Percentiles rank a stretch among this genome's conserved stretches.
These are phyloP conservation scores for Cryphonectria parasitica DNA, from an alignment of 2,329 filamentous ascomycete genomes.

Conservation along the genomic window DNA sequence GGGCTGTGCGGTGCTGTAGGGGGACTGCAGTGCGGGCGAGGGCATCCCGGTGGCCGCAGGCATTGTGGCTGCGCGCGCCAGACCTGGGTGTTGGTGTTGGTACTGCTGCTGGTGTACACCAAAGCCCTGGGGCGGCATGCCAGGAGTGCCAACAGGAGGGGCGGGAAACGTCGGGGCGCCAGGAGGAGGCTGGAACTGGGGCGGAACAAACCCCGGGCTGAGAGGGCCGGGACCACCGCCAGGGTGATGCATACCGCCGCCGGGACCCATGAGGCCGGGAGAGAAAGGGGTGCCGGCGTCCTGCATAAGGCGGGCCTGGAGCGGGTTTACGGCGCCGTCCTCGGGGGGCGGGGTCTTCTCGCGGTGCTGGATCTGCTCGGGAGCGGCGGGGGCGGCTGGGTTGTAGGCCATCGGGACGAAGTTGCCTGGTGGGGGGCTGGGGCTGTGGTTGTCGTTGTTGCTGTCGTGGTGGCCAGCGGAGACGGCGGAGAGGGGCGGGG, in stretches of 20 bases:
- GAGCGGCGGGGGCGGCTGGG: constrained; percentile 75
- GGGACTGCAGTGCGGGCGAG: constrained; percentile 46
- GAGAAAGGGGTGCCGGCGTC: constrained; percentile 59
- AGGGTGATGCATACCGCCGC: constrained; percentile 32
- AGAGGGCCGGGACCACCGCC: constrained; percentile 45
- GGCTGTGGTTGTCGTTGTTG: constrained; percentile 39
- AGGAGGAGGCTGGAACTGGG: constrained; percentile 43
- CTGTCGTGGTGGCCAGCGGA: constrained; percentile 37
- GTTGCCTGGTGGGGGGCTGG: constrained; percentile 39
- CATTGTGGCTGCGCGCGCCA: constrained; percentile 55
- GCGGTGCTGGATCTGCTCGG: constrained; percentile 71
- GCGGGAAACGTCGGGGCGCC: constrained; percentile 46
- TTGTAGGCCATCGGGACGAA: constrained; percentile 76
- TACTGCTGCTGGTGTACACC: constrained; percentile 34
- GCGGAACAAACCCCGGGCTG: constrained; percentile 44
- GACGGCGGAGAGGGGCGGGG: constrained; percentile 45
- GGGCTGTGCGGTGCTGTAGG: constrained; percentile 43
- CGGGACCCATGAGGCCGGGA: constrained; percentile 44
- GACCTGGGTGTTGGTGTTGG: constrained; percentile 44
- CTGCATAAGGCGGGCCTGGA: constrained; percentile 60
- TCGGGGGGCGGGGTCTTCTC: constrained; percentile 81
- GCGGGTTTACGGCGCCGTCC: constrained; percentile 63
- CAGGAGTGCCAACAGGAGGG: constrained; percentile 44
- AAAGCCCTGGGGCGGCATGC: constrained; percentile 49
- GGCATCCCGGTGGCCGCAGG: constrained; percentile 48